Evolutionary conservation across 305 asterid species (phyloP).

Genomic region (Solanum chacoense): DNA sequence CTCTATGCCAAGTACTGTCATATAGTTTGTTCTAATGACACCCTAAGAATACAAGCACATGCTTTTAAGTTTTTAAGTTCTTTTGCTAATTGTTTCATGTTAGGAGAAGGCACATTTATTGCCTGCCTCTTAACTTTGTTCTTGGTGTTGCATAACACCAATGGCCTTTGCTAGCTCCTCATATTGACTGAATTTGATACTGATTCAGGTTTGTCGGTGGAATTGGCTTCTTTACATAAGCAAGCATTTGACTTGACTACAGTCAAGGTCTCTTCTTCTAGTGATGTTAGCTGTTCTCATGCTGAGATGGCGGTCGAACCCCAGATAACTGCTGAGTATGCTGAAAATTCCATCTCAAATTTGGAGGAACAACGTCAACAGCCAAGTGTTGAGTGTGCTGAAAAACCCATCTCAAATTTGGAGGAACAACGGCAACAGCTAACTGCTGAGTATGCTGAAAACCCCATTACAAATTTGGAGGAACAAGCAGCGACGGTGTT

Average conservation of each 20-base stretch:
- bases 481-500: constrained; percentile 12
- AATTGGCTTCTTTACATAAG: constrained; percentile 51
- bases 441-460: background rate
- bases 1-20: background rate
- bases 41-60: background rate
- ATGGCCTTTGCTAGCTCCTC: background rate
- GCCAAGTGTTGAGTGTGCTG: background rate
- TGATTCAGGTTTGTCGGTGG: constrained; percentile 48
- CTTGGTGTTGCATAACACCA: background rate
- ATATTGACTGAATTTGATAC: background rate
- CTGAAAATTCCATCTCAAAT: constrained; percentile 13
- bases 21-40: background rate
- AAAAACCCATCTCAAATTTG: background rate
- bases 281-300: constrained; percentile 23
- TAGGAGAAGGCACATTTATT: background rate
- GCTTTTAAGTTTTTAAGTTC: background rate
- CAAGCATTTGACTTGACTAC: constrained; percentile 46
- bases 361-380: constrained; percentile 5
- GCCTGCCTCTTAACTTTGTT: background rate
- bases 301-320: constrained; percentile 18
- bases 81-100: background rate
- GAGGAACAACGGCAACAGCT: constrained; percentile 6
- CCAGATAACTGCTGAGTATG: constrained; percentile 18
- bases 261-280: constrained; percentile 35
- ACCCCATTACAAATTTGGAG: background rate